These are phyloP conservation scores for Vanilla planifolia DNA, from an alignment of 106 monocot species.

Conservation along the genomic window DNA sequence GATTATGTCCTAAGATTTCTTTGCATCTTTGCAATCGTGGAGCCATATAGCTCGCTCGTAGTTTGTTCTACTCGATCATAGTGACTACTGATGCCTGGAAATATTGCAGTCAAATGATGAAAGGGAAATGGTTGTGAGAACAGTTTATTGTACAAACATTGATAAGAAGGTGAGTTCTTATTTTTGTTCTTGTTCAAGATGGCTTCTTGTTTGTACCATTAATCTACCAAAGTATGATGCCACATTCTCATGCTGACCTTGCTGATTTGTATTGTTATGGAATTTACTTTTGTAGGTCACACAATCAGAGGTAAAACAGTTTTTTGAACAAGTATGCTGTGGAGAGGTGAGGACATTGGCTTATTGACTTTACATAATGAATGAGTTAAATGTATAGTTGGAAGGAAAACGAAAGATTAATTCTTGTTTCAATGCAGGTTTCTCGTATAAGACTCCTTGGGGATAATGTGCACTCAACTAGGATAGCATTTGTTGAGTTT, in stretches of 20 bases:
- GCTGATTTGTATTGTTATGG: background rate
- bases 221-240: no score
- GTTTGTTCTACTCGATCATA: background rate
- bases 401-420: no score
- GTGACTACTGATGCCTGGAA: background rate
- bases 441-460: conserved; percentile 67
- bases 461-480: conserved; percentile 46
- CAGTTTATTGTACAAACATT: conserved; percentile 47
- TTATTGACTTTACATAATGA: background rate
- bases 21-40: background rate
- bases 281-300: conserved; percentile 21
- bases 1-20: background rate
- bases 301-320: conserved; percentile 28
- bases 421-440: conserved; percentile 26
- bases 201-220: no score
- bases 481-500: conserved; percentile 83
- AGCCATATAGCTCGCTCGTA: no score
- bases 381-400: no score
- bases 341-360: conserved; percentile 20
- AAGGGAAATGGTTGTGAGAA: conserved; percentile 33
- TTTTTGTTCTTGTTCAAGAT: no score
- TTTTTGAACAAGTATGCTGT: conserved; percentile 28
- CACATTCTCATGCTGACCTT: background rate
- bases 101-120: conserved; percentile 31
- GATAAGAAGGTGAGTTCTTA: conserved; percentile 33